Conservation (phyloP, 768 basidiomycete genomes). For the Boletus rubropictus region DNA sequence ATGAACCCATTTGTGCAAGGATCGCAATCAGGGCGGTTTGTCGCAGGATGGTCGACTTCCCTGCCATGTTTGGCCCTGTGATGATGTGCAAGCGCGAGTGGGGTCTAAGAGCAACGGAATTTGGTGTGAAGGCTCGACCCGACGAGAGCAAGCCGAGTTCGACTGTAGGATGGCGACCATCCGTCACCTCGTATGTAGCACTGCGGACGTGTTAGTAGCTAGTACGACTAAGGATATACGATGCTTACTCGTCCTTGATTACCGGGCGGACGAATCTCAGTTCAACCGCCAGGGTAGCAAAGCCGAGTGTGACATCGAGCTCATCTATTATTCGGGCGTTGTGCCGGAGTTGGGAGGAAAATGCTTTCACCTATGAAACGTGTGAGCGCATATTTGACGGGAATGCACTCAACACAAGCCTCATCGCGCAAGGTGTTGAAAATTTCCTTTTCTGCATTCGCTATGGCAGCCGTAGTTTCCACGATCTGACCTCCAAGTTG, state of each 20-base stretch:
- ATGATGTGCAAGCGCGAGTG: constrained; percentile 70
- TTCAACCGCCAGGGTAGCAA: constrained; percentile 75
- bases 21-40: constrained; percentile 87
- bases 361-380: constrained; percentile 51
- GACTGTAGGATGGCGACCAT: constrained; percentile 90
- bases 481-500: constrained; percentile 63
- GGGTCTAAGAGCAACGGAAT: constrained; percentile 61
- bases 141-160: constrained; percentile 76
- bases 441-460: constrained; percentile 60
- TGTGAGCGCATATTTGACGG: constrained; percentile 1
- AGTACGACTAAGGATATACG: neutral
- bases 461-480: constrained; percentile 49
- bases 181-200: constrained; percentile 56
- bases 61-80: constrained; percentile 95
- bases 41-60: constrained; percentile 89
- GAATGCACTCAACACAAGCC: constrained; percentile 32
- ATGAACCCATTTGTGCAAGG: constrained; percentile 88
- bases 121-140: constrained; percentile 79
- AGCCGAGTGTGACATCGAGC: constrained; percentile 76
- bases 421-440: constrained; percentile 66
- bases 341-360: constrained; percentile 51
- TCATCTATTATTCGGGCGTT: constrained; percentile 83
- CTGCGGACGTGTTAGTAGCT: constrained; percentile 27
- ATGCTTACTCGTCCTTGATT: constrained; percentile 61
- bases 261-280: constrained; percentile 69